Base-by-base conservation (phyloP, 495 filamentous ascomycete genomes). In the Beverwykella pulmonaria region DNA sequence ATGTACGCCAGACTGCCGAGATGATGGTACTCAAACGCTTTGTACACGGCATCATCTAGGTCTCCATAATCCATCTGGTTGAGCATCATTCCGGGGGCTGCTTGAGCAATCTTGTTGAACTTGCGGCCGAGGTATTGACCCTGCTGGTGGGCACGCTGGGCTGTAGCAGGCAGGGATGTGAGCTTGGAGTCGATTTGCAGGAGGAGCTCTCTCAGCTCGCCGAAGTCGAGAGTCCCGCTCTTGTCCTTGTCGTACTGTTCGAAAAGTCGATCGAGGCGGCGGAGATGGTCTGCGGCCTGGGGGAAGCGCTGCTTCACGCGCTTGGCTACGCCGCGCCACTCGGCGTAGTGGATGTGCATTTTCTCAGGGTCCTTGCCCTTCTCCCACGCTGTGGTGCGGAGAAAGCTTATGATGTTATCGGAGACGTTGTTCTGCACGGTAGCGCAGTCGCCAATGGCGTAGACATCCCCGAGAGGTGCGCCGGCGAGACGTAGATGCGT, bases 61-160 rank as follows among this genome's bases (percentile, higher is more conserved):
- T 98, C 94, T 17, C 95, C 95, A 70, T 97, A 88, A 49, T 84
- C 78, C 39, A 98, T 83, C 27, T 95, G 84, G 70, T 98, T 98
- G 25, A 86, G 84, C 36, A 71, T 73, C 72, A 98, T 77, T 2
- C 93, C 94, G 0, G 91, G 89, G 0, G 89, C 82, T 0, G 90
- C 87, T 44, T 89, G 83, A 1, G 93, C 92, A 39, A 98, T 82
- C 80, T 94, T 93, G 78, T 93, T 96, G 77, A 99, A 88, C 77
- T 99, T 99, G 52, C 87, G 88, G 12, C 88, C 95, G 0, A 99
- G 88, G 74, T 99, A 99, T 71, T 89, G 81, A 10, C 95, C 95
- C 76, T 99, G 95, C 76, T 99, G 95, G 75, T 98, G 90, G 7
- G 95, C 95, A 54, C 95, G 88, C 76, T 99, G 95, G n/a, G 95